Evolutionary conservation across 305 asterid genomes (phyloP).

Genomic region (Stenogyne calaminthoides): DNA sequence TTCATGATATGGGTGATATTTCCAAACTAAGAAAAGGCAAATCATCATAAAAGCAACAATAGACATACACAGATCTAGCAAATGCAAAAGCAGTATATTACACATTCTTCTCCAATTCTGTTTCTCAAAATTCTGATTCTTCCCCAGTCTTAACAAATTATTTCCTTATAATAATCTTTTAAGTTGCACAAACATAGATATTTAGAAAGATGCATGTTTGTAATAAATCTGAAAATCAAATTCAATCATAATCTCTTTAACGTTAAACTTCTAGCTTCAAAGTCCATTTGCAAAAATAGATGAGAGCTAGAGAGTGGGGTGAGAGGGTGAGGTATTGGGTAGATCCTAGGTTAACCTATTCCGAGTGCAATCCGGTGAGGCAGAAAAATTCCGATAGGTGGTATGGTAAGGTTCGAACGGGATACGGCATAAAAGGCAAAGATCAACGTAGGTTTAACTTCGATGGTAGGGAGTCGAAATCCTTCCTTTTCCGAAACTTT

Average conservation of each 20-base stretch:
- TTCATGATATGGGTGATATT: slow-evolving; percentile 24
- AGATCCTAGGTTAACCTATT: no score
- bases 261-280: slow-evolving; percentile 10
- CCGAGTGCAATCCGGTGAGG: no score
- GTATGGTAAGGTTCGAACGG: no score
- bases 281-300: slow-evolving; percentile 18
- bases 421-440: no score
- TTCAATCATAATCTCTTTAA: neutral
- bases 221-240: slow-evolving; percentile 4
- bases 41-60: slow-evolving; percentile 7
- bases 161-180: neutral
- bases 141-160: slow-evolving; percentile 12
- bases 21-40: slow-evolving; percentile 23
- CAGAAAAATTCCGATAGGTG: no score
- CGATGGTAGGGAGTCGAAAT: no score
- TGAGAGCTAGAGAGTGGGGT: no score
- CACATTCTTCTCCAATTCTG: neutral
- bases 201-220: neutral
- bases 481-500: no score
- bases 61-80: neutral
- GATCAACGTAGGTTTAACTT: no score
- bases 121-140: slow-evolving; percentile 17
- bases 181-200: slow-evolving; percentile 8
- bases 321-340: no score
- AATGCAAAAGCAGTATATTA: neutral